Evolutionary conservation across 169 alveolate species (phyloP).

Genomic region (Theileria parva): DNA sequence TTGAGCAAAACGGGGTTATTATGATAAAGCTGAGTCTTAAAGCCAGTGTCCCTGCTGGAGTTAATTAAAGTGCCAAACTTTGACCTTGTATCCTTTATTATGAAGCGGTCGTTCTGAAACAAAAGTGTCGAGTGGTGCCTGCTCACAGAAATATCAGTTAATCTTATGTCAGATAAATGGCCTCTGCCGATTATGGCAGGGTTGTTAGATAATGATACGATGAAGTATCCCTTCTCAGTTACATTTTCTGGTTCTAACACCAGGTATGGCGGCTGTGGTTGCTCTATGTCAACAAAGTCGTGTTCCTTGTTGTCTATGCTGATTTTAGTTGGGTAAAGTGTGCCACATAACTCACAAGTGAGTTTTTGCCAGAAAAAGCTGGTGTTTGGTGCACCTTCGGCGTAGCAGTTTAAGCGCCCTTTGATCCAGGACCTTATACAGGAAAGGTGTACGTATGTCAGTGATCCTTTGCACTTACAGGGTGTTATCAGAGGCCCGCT

Average conservation of each 20-base stretch:
- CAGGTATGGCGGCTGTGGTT: constrained; percentile 84
- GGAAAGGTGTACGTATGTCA: constrained; percentile 90
- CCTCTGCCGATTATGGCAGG: constrained; percentile 88
- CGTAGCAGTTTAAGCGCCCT: constrained; percentile 78
- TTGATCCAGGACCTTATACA: constrained; percentile 92
- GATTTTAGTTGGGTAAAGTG: constrained; percentile 80
- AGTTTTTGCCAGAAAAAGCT: constrained; percentile 85
- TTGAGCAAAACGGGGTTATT: constrained; percentile 43
- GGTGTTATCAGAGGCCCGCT: constrained; percentile 93
- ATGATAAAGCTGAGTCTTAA: constrained; percentile 27
- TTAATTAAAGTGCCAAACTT: constrained; percentile 94
- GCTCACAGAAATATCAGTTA: constrained; percentile 93
- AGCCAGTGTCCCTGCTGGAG: constrained; percentile 43
- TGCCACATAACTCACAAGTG: constrained; percentile 92
- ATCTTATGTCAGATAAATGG: constrained; percentile 89
- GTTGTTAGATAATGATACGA: constrained; percentile 75
- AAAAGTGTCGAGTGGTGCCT: constrained; percentile 89
- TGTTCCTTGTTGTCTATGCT: constrained; percentile 69
- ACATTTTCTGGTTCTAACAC: constrained; percentile 77
- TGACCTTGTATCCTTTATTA: constrained; percentile 89
- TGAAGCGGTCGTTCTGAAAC: constrained; percentile 83
- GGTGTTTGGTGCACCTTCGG: constrained; percentile 56
- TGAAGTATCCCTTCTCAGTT: constrained; percentile 75
- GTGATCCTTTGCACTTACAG: constrained; percentile 95
- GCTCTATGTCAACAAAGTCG: constrained; percentile 83